Evolutionary conservation across 108 stramenopile species (phyloP).

Genomic region (Nannochloropsis salina): DNA sequence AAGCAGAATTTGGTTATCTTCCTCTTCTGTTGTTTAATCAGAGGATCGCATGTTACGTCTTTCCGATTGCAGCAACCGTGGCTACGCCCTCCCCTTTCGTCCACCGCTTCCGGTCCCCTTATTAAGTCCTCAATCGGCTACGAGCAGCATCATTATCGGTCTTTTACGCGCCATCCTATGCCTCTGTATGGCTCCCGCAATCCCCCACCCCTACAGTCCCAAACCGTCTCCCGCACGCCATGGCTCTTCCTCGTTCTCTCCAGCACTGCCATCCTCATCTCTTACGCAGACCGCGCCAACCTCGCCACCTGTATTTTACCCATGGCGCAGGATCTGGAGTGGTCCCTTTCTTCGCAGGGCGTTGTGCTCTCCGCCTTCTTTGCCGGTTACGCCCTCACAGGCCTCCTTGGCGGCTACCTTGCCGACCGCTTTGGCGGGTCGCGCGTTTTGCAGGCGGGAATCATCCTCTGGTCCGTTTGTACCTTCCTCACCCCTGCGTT

Average conservation of each 20-base stretch:
- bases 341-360: constrained; percentile 35
- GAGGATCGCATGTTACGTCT: too few species aligned
- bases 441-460: constrained; percentile 22
- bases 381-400: constrained; percentile 42
- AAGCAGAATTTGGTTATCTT: too few species aligned
- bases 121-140: too few species aligned
- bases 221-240: not conserved
- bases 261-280: constrained; percentile 38
- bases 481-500: constrained; percentile 39
- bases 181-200: too few species aligned
- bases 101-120: too few species aligned
- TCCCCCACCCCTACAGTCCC: too few species aligned
- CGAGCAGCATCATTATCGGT: too few species aligned
- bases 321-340: constrained; percentile 37
- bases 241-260: constrained; percentile 36
- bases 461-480: constrained; percentile 33
- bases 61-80: too few species aligned
- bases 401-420: constrained; percentile 36
- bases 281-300: constrained; percentile 46
- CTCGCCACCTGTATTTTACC: constrained; percentile 43
- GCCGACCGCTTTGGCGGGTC: constrained; percentile 45
- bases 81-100: too few species aligned
- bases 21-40: too few species aligned
- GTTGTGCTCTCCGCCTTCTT: constrained; percentile 43
- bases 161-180: too few species aligned